Percentiles rank a stretch among this genome's conserved stretches.
Conservation (phyloP, 306 rosid genomes). For the Betula pendula region DNA sequence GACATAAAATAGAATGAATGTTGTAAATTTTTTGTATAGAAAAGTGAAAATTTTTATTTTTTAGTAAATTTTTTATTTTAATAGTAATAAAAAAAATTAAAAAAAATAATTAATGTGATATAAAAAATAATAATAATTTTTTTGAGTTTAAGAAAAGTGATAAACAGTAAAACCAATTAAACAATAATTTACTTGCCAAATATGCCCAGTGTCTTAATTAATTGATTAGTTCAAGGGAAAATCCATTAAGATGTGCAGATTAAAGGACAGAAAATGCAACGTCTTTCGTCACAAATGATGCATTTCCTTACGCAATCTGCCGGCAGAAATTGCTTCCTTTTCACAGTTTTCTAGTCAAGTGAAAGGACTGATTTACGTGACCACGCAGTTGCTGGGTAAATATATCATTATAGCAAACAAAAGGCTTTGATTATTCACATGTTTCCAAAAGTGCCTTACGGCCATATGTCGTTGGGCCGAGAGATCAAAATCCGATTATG, state of each 20-base stretch:
- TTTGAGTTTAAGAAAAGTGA: too few relatives aligned
- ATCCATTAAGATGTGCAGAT: neutral
- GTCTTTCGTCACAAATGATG: neutral
- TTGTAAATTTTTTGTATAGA: too few relatives aligned
- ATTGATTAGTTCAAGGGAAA: neutral
- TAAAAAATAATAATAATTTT: too few relatives aligned
- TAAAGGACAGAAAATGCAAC: neutral
- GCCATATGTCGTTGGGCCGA: neutral
- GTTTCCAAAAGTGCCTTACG: neutral
- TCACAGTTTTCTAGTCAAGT: neutral
- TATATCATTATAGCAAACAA: neutral
- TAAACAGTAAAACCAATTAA: too few relatives aligned
- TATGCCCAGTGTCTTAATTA: neutral
- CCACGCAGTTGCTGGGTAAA: neutral
- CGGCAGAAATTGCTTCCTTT: neutral
- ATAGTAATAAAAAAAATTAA: too few relatives aligned
- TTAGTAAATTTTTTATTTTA: too few relatives aligned
- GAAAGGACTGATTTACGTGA: neutral
- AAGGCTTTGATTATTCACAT: neutral
- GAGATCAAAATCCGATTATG: neutral
- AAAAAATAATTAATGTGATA: too few relatives aligned
- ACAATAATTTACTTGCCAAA: too few relatives aligned
- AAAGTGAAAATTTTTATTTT: too few relatives aligned
- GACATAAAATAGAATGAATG: too few relatives aligned
- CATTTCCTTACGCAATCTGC: neutral